Evolutionary conservation across 306 rosid genomes (phyloP).

Genomic region (Malus domestica): ASM211411v1 NC_041803.1:14058001-14058500

Average conservation of each 20-base stretch:
- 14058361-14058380: not conserved
- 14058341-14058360: not conserved
- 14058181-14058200: conserved; percentile 3
- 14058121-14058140: not conserved
- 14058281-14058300: not conserved
- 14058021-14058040: not conserved
- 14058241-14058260: not conserved
- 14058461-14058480: not conserved
- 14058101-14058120: not conserved
- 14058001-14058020: not conserved
- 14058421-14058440: not conserved
- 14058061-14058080: not conserved
- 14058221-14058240: not conserved
- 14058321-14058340: too few relatives aligned
- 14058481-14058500: not conserved
- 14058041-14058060: too few relatives aligned
- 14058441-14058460: too few relatives aligned
- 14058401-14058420: too few relatives aligned
- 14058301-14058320: too few relatives aligned
- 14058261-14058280: not conserved
- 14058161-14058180: not conserved
- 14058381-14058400: too few relatives aligned
- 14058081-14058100: not conserved
- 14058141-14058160: not conserved
- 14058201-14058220: not conserved